Conservation (phyloP, 202 grass and related monocot species). For the Carex sylvatica region DNA sequence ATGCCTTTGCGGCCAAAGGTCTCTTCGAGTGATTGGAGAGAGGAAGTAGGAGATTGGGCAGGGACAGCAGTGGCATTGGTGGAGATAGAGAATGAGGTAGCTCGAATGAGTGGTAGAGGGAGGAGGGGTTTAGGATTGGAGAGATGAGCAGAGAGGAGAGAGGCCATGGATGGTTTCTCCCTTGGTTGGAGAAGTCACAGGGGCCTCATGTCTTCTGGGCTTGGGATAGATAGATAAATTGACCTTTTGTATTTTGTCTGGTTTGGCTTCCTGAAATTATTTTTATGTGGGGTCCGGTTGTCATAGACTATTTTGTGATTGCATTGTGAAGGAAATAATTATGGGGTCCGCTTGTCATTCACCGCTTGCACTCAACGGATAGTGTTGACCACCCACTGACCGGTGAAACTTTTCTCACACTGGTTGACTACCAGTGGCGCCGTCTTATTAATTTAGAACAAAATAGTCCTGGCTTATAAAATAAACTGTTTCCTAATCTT, state of each 20-base stretch:
- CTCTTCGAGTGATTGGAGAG: constrained; percentile 59
- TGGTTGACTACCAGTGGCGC: not conserved
- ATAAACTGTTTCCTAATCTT: not conserved
- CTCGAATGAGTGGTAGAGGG: constrained; percentile 15
- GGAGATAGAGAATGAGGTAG: constrained; percentile 23
- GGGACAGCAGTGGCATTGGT: constrained; percentile 1
- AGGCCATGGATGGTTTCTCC: constrained; percentile 53
- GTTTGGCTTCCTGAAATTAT: not conserved
- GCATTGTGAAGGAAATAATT: not conserved
- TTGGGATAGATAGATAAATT: constrained; percentile 43
- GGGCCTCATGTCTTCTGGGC: constrained; percentile 57
- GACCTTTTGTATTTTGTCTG: not conserved
- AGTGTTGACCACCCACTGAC: not conserved
- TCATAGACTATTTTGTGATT: constrained; percentile 3
- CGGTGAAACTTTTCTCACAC: not conserved
- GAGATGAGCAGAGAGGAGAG: constrained; percentile 68
- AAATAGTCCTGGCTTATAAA: not conserved
- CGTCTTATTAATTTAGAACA: not conserved
- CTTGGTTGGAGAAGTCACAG: constrained; percentile 34
- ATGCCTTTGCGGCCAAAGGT: constrained; percentile 84
- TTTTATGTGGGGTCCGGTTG: not conserved
- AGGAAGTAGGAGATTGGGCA: not conserved
- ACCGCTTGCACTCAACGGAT: not conserved
- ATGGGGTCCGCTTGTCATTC: not conserved
- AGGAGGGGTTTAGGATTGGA: constrained; percentile 37